Evolutionary conservation across 2,329 filamentous ascomycete genomes (phyloP).

Genomic region (Colletotrichum sp.): DNA sequence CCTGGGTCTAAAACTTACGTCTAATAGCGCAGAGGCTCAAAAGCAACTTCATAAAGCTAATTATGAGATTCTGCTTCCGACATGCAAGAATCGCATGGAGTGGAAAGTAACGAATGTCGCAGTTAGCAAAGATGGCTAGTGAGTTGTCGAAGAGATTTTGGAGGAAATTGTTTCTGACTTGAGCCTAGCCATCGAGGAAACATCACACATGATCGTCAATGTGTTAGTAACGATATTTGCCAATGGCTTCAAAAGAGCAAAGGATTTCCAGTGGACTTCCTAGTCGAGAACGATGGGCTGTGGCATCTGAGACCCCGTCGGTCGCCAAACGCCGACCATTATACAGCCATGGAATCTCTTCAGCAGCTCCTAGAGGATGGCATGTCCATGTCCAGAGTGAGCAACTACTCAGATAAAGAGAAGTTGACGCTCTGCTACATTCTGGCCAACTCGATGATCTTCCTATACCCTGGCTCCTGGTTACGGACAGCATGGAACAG

Average conservation of each 20-base stretch:
- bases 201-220: not conserved
- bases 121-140: rapidly evolving
- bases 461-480: not conserved
- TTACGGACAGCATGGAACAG: not conserved
- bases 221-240: rapidly evolving
- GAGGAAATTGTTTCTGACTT: not conserved
- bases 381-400: not conserved
- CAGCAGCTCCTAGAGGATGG: not conserved
- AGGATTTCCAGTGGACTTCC: not conserved
- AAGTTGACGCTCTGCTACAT: not conserved
- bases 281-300: not conserved
- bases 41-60: not conserved
- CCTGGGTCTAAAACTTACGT: not conserved
- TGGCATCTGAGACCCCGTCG: not conserved
- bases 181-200: rapidly evolving
- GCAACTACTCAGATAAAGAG: not conserved
- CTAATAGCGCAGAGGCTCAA: rapidly evolving
- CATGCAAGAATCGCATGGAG: not conserved
- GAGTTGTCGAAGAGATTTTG: not conserved
- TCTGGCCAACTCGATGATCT: not conserved
- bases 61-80: not conserved
- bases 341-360: not conserved
- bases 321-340: not conserved
- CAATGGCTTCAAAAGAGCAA: not conserved
- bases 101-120: not conserved